Evolutionary conservation across 495 filamentous ascomycete genomes (phyloP).

Genomic region (Podospora pseudocomata): DNA sequence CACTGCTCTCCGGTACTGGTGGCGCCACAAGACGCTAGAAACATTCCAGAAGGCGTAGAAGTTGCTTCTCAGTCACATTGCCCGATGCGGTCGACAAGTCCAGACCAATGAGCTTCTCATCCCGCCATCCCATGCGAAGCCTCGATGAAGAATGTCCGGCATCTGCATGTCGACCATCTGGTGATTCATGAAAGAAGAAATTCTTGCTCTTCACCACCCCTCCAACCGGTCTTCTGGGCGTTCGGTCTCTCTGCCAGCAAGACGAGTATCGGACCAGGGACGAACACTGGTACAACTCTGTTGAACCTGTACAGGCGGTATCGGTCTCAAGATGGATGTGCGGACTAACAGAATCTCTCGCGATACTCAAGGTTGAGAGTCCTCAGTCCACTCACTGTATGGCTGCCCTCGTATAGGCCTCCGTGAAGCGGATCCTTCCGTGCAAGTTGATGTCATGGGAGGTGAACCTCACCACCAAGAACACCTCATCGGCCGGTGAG

Average conservation of each 20-base stretch:
- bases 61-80: conserved; percentile 12
- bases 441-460: background rate
- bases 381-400: background rate
- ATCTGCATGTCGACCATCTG: background rate
- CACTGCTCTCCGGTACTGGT: conserved; percentile 4
- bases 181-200: background rate
- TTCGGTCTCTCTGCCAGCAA: background rate
- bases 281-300: no score
- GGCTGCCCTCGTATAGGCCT: background rate
- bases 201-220: background rate
- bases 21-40: conserved; percentile 30
- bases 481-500: background rate
- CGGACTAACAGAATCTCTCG: no score
- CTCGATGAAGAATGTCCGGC: background rate
- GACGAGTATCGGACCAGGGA: background rate
- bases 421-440: background rate
- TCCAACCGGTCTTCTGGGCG: background rate
- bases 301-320: no score
- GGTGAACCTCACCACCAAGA: background rate
- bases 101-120: conserved; percentile 25
- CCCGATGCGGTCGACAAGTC: conserved; percentile 24
- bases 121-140: conserved; percentile 6
- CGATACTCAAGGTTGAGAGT: background rate
- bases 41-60: conserved; percentile 41
- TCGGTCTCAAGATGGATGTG: no score